Evolutionary conservation across 768 basidiomycete genomes (phyloP).

Genomic region (Kwoniella europaea): DNA sequence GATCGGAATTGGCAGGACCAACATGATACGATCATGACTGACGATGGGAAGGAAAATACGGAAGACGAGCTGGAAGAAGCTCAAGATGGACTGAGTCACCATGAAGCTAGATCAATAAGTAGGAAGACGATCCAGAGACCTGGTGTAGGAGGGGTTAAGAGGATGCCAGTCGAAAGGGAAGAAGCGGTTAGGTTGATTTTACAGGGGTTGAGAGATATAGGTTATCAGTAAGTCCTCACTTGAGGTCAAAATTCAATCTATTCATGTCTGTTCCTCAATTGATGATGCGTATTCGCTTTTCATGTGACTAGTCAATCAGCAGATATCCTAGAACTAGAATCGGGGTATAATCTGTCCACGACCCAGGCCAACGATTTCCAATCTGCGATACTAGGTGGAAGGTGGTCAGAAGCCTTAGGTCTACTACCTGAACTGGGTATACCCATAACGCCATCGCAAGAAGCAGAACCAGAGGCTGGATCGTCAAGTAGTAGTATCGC

Average conservation of each 20-base stretch:
- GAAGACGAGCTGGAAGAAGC: constrained; percentile 20
- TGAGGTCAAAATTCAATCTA: too few relatives aligned
- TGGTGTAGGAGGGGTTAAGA: constrained; percentile 26
- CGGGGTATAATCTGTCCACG: constrained; percentile 83
- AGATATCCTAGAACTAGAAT: constrained; percentile 85
- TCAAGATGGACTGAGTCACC: background rate
- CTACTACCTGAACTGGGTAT: constrained; percentile 73
- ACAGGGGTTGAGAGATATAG: constrained; percentile 87
- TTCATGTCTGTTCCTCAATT: constrained; percentile 10
- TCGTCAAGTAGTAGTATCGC: constrained; percentile 32
- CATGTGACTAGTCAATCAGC: constrained; percentile 74
- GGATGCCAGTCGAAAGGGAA: constrained; percentile 70
- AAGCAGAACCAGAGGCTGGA: constrained; percentile 63
- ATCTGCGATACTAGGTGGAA: constrained; percentile 74
- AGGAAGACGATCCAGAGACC: constrained; percentile 3
- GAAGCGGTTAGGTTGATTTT: constrained; percentile 88
- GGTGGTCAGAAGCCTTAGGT: constrained; percentile 78
- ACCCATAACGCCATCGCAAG: constrained; percentile 31
- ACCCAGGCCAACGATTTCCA: constrained; percentile 78
- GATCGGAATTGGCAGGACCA: constrained; percentile 40
- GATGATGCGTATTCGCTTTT: background rate
- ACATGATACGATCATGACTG: constrained; percentile 12
- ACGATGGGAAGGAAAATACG: constrained; percentile 17
- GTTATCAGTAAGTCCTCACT: constrained; percentile 63
- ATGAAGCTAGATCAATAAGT: background rate